Percentiles rank a stretch among this genome's conserved stretches.
Evolutionary conservation across 805 yeast genomes (phyloP).

Genomic region (Ogataea methylovora): DNA sequence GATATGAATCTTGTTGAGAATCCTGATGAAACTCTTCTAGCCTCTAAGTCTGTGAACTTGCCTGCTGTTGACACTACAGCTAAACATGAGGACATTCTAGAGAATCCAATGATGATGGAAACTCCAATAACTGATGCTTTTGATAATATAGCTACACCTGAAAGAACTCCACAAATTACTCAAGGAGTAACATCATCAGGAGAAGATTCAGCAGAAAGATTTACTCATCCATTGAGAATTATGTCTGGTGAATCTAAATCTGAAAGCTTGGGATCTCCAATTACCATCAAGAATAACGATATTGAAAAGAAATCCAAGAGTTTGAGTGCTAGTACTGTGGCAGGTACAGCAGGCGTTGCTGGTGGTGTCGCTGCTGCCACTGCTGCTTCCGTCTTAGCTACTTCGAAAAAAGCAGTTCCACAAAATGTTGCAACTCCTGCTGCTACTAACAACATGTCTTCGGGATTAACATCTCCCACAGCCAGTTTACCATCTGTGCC

Average conservation of each 20-base stretch:
- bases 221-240: constrained; percentile 11
- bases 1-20: neutral
- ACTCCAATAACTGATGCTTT: constrained; percentile 8
- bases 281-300: neutral
- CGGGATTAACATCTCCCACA: too few species aligned
- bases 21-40: neutral
- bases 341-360: neutral
- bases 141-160: constrained; percentile 3
- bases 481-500: too few species aligned
- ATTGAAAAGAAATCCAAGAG: neutral
- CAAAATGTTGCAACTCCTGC: too few species aligned
- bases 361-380: neutral
- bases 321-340: neutral
- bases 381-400: neutral
- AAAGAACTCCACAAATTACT: constrained; percentile 1
- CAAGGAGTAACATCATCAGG: neutral
- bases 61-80: neutral
- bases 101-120: constrained; percentile 9
- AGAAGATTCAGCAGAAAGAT: constrained; percentile 9
- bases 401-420: neutral
- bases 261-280: constrained; percentile 12
- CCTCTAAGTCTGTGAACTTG: neutral
- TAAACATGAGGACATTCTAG: constrained; percentile 2
- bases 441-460: too few species aligned
- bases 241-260: constrained; percentile 4